Base-by-base conservation (phyloP, 805 yeast species). In the Blastobotrys terrestris region DNA sequence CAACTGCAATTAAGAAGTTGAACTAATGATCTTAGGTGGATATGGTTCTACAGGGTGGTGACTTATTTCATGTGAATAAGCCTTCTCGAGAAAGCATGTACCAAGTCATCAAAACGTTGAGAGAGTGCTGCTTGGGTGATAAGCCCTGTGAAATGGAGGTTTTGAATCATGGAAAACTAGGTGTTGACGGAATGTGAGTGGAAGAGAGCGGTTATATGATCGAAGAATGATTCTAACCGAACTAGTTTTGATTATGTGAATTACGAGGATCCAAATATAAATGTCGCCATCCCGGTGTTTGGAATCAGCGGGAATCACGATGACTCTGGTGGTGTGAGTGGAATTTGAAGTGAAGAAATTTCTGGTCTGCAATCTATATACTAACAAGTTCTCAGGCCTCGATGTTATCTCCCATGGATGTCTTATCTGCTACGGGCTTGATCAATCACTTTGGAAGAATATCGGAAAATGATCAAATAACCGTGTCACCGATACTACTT, bases 221-320 rank as follows among this genome's bases (percentile, higher is more conserved):
- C 35, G 11, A 5, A 26, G 5, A 39, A 26, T 19, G 4, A 40
- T n/a, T 39, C 8, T 6, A 31, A 39, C n/a, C n/a, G n/a, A n/a
- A n/a, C n/a, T 16, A 44, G 46, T 13, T 48, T 85, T 58, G 78
- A 83, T 48, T 77, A 79, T 52, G 86, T 91, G 22, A 90, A 90
- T 63, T 95, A 87, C 66, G 94, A 88, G 63, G 98, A 94, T 66
- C 89, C 92, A 1, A 89, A 94, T 66, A 69, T 88, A 55, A 94
- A 94, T 67, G 84, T 94, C 2, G 82, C 95, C 0, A 78, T 91
- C 14, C 99, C 99, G 0, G 78, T 94, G 6, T 89, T 94, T 73
- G 92, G 91, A 4, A 92, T 94, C 2, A 82, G 92, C 46, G 99
- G 99, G 2, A 94, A 94, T 63, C 99, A 94, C 66, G 99, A 94